These are phyloP conservation scores for Diaporthe sp. DNA, from an alignment of 2,329 filamentous ascomycete species.

Conservation along the genomic window DNA sequence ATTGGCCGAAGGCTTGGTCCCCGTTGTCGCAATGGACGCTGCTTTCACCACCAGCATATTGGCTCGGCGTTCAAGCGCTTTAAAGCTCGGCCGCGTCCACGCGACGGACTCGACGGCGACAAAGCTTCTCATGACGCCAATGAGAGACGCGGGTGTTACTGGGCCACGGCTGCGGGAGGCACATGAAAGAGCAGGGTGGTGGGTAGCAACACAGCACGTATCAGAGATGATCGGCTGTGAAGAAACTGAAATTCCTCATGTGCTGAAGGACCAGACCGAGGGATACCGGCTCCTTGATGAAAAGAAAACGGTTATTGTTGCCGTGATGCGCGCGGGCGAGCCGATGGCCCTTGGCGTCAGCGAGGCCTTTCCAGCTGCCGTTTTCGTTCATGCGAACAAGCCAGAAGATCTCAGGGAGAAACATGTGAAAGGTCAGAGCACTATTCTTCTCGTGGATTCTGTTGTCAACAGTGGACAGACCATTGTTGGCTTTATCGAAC, in stretches of 20 bases:
- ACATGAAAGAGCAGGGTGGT: constrained; percentile 63
- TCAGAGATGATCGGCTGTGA: constrained; percentile 63
- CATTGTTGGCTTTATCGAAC: constrained; percentile 60
- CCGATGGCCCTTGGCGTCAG: constrained; percentile 71
- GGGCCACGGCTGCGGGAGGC: constrained; percentile 62
- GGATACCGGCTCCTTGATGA: constrained; percentile 64
- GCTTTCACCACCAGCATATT: constrained; percentile 42
- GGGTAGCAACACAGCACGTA: constrained; percentile 65
- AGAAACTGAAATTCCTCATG: constrained; percentile 60
- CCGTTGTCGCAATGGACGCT: constrained; percentile 52
- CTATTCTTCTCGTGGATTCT: constrained; percentile 69
- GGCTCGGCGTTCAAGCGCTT: constrained; percentile 8
- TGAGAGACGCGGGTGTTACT: constrained; percentile 59
- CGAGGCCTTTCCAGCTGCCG: constrained; percentile 63
- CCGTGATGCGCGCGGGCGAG: constrained; percentile 74
- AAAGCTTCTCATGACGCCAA: constrained; percentile 66
- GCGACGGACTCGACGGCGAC: constrained; percentile 50
- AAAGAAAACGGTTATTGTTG: constrained; percentile 63
- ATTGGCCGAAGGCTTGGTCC: constrained; percentile 57
- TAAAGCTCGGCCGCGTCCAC: constrained; percentile 1
- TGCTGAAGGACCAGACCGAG: constrained; percentile 58
- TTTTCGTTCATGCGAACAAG: constrained; percentile 60
- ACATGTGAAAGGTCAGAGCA: constrained; percentile 55
- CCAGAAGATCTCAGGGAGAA: constrained; percentile 56
- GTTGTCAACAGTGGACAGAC: constrained; percentile 70